These are phyloP conservation scores for Coemansia sp. DNA, from an alignment of 192 early-diverging fungal species.

Conservation along the genomic window DNA sequence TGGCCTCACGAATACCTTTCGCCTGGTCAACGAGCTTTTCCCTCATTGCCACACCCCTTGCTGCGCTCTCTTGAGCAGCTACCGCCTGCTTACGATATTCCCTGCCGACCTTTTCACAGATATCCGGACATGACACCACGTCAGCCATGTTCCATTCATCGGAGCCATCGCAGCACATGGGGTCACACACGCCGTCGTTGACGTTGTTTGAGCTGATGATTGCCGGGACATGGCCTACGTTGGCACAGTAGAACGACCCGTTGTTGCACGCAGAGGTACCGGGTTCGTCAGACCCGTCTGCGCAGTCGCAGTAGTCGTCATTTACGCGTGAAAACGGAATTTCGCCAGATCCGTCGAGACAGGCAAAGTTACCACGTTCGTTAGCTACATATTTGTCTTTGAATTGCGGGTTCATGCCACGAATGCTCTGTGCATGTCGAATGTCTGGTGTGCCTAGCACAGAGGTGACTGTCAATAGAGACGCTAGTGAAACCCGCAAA, in stretches of 20 bases:
- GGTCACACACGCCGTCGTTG: conserved; percentile 95
- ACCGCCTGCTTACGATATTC: conserved; percentile 28
- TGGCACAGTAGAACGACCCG: conserved; percentile 79
- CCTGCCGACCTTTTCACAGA: conserved; percentile 67
- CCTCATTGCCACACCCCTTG: conserved; percentile 21
- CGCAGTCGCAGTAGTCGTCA: conserved; percentile 97
- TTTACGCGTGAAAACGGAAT: conserved; percentile 80
- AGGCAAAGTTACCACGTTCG: conserved; percentile 56
- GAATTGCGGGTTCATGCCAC: conserved; percentile 40
- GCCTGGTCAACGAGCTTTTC: conserved; percentile 25
- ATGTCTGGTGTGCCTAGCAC: neutral
- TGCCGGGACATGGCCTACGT: conserved; percentile 71
- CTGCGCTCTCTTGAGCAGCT: conserved; percentile 7
- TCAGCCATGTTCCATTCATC: conserved; percentile 71
- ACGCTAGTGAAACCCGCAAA: too few relatives aligned
- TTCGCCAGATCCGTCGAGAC: conserved; percentile 70
- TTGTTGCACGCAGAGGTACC: conserved; percentile 92
- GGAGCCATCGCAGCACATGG: conserved; percentile 94
- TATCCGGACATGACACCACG: conserved; percentile 66
- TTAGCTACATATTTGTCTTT: conserved; percentile 21
- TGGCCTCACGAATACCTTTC: conserved; percentile 19
- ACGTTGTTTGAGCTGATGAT: conserved; percentile 72
- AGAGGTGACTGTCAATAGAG: neutral
- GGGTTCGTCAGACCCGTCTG: conserved; percentile 93
- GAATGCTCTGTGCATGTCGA: neutral